A percentile compares a stretch with the other conserved stretches of the same genome.
phyloP scores from a whole-genome alignment of 2,329 filamentous ascomycete genomes.

The Monosporascus sp. region DNA sequence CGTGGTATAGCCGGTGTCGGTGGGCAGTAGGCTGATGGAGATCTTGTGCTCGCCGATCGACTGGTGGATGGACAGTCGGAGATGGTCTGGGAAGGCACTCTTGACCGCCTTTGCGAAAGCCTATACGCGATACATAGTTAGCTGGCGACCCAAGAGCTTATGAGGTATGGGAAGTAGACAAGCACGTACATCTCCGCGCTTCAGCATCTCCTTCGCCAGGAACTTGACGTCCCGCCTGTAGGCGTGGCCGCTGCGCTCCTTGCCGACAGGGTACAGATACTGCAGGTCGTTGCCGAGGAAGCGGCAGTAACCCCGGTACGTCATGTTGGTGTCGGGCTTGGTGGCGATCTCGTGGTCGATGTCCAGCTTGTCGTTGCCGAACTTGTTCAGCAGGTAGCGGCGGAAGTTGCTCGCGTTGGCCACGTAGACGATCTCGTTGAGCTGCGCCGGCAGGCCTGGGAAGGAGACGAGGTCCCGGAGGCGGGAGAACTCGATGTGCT shows the following conservation, averaged over 20 bases:
- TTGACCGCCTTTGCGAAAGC: slow-evolving; percentile 43
- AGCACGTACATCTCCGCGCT: slow-evolving; percentile 39
- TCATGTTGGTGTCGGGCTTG: slow-evolving; percentile 40
- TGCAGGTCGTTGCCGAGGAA: slow-evolving; percentile 44
- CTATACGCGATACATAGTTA: slow-evolving; percentile 18
- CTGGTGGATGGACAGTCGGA: slow-evolving; percentile 47
- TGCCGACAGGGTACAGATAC: slow-evolving; percentile 31
- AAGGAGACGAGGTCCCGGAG: slow-evolving; percentile 40
- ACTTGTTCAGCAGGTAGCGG: slow-evolving; percentile 36
- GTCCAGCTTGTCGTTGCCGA: slow-evolving; percentile 34
- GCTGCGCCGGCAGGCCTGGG: slow-evolving; percentile 24
- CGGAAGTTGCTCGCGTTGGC: slow-evolving; percentile 43
- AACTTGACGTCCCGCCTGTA: slow-evolving; percentile 40
- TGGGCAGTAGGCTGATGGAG: slow-evolving; percentile 40
- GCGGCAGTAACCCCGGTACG: slow-evolving; percentile 45
- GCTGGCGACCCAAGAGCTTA: no score
- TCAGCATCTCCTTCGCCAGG: slow-evolving; percentile 47
- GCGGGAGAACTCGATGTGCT: slow-evolving; percentile 39
- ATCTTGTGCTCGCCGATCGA: slow-evolving; percentile 41
- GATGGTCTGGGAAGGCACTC: slow-evolving; percentile 34
- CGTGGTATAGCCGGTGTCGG: slow-evolving; percentile 36
- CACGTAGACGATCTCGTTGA: slow-evolving; percentile 42
- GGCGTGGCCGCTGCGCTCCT: slow-evolving; percentile 30
- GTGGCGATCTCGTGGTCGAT: slow-evolving; percentile 35
- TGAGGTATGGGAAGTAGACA: not conserved